Evolutionary conservation across 2,329 filamentous ascomycete species (phyloP).

Genomic region (Aspergillus eucalypticola): DNA sequence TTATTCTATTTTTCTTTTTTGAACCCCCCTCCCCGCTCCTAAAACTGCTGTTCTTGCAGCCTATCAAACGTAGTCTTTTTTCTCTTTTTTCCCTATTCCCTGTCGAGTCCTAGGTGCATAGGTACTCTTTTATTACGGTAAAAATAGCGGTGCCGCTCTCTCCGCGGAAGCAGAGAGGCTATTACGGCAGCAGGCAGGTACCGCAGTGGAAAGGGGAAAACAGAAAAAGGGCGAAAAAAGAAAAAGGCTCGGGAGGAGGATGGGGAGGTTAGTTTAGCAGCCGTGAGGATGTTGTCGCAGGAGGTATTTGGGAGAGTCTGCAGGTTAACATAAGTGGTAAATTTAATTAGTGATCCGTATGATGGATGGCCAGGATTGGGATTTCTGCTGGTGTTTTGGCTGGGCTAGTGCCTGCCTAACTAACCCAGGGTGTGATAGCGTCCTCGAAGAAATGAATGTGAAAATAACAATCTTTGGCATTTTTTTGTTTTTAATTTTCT

Average conservation of each 20-base stretch:
- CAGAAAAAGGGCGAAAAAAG: too few relatives aligned
- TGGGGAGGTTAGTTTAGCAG: not conserved
- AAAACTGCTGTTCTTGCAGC: not conserved
- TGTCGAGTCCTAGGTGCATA: not conserved
- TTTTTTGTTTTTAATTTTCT: conserved; percentile 3
- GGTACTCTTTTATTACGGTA: not conserved
- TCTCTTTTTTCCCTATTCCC: not conserved
- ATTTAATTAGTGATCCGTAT: conserved; percentile 4
- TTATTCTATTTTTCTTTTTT: not conserved
- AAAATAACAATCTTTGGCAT: too few relatives aligned
- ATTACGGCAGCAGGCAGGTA: not conserved
- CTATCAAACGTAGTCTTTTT: not conserved
- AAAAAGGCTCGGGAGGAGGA: not conserved
- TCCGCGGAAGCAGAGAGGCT: not conserved
- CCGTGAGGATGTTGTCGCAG: not conserved
- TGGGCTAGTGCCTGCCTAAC: conserved; percentile 1
- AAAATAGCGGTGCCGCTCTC: not conserved
- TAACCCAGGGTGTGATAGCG: conserved; percentile 1
- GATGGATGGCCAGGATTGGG: conserved; percentile 3
- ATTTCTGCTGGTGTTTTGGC: not conserved
- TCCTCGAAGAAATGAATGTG: not conserved
- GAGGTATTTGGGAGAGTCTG: not conserved
- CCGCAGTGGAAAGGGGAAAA: too few relatives aligned
- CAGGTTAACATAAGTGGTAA: conserved; percentile 1
- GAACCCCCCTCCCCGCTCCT: not conserved